A percentile compares a stretch with the other conserved stretches of the same genome.
phyloP scores from a whole-genome alignment of 257 asterid species.

The Apocynum venetum region DNA sequence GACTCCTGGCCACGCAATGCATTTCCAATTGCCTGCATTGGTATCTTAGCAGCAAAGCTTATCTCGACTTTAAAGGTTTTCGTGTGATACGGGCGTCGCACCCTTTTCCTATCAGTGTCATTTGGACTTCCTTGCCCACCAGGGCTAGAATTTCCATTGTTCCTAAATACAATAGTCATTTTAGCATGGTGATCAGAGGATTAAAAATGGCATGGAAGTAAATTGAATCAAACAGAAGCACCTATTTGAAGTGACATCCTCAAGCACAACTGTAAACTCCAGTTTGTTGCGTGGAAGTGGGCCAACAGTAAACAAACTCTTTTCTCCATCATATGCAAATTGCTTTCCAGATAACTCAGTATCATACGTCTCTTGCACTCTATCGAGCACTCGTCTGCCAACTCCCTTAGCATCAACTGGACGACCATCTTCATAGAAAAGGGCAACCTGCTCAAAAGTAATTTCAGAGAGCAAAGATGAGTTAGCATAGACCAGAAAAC shows the following conservation, averaged over 20 bases:
- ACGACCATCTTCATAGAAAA: constrained; percentile 83
- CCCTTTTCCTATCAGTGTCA: constrained; percentile 37
- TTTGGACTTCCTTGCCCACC: constrained; percentile 28
- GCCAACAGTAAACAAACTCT: constrained; percentile 84
- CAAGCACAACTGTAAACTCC: constrained; percentile 85
- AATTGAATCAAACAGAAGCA: constrained; percentile 12
- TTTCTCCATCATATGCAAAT: constrained; percentile 93
- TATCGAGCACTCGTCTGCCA: constrained; percentile 83
- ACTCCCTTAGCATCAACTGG: constrained; percentile 93
- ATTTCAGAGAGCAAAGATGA: background rate
- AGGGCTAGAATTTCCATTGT: constrained; percentile 69
- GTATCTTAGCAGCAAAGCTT: constrained; percentile 77
- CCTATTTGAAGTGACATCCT: constrained; percentile 72
- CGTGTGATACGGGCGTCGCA: constrained; percentile 62
- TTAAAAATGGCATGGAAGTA: background rate
- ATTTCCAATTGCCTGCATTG: constrained; percentile 29
- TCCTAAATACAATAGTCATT: constrained; percentile 36
- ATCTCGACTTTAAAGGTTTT: constrained; percentile 84
- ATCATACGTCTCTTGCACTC: constrained; percentile 68
- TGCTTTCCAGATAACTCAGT: constrained; percentile 70
- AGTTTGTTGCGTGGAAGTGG: constrained; percentile 78
- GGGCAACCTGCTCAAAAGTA: constrained; percentile 59
- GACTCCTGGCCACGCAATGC: constrained; percentile 89
- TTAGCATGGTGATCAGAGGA: background rate
- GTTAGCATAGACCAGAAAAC: background rate